Base-by-base conservation (phyloP, 306 rosid species). In the Dalbergia cultrata region DNA sequence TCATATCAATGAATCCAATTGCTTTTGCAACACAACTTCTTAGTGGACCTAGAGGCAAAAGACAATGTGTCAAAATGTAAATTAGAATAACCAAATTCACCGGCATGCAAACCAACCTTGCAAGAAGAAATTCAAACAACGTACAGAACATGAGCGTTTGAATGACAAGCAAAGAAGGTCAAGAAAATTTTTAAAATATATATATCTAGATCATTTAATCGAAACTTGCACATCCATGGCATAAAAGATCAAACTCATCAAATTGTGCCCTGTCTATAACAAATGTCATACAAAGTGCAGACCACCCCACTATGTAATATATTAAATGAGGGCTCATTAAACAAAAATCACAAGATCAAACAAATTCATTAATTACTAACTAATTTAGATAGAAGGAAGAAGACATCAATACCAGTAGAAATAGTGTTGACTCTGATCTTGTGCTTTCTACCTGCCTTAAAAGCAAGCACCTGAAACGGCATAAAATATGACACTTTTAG, bases 11-110 rank as follows among this genome's bases (percentile, higher is more conserved):
- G 84, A 95, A 95, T 12, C 99, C 98, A 49, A 95, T 93, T 17
- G 99, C 98, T 88, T 95, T 95, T 53, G 99, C 99, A 66, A 97
- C 99, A 45, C 99, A 98, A 82, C 98, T 95, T 86, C 98, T 83
- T 10, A 95, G 86, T 21, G 98, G 99, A 84, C 99, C 99, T 95
- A 86, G 63, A 72, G 67, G 61, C 22, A 52, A 72, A 39, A 54
- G 39, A 45, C 57, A 1, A 13, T 73, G 31, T 11, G 66, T 22
- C 41, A 39, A 72, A 59, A 67, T 13, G 67, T 73, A 67, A 57
- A 83, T 13, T 71, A 65, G 13, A 49, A 33, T n/a, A 73, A 73
- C 53, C 9, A 47, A 66, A 47, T 21, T 72, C 35, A 19, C n/a
- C 34, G 22, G 49, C 35, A 82, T 33, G 68, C 21, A 44, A 76